Evolutionary conservation across 768 basidiomycete genomes (phyloP).

Genomic region (Lactarius tabidus): DNA sequence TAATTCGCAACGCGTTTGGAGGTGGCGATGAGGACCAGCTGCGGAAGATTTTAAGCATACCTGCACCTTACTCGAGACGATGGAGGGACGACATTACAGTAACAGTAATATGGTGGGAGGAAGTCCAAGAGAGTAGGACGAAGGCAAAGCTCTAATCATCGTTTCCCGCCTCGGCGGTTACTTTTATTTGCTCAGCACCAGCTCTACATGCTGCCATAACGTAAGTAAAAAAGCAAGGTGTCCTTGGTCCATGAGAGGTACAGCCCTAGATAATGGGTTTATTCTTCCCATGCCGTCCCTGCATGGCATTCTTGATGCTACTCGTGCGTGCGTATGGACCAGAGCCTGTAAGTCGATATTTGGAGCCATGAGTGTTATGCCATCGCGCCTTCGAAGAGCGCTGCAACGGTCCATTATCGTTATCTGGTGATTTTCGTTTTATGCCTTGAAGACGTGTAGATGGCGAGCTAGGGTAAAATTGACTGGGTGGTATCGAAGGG

Average conservation of each 20-base stretch:
- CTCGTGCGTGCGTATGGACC: constrained; percentile 37
- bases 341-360: constrained; percentile 6
- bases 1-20: constrained; percentile 92
- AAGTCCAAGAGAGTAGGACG: constrained; percentile 45
- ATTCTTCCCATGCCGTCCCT: constrained; percentile 34
- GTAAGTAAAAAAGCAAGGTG: constrained; percentile 9
- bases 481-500: constrained; percentile 11
- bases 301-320: constrained; percentile 36
- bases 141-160: constrained; percentile 50
- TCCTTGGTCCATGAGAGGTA: constrained; percentile 6
- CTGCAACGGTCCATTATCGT: constrained; percentile 31
- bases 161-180: constrained; percentile 18
- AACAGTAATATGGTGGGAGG: constrained; percentile 83
- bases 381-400: constrained; percentile 1
- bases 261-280: constrained; percentile 34
- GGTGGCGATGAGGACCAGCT: constrained; percentile 63
- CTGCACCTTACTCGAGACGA: constrained; percentile 70
- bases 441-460: constrained; percentile 26
- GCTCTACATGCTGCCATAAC: constrained; percentile 13
- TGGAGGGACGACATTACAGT: constrained; percentile 85
- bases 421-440: constrained; percentile 42
- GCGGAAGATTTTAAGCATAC: constrained; percentile 69
- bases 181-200: constrained; percentile 15
- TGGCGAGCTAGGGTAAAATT: constrained; percentile 16
- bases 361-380: neutral